phyloP scores from a whole-genome alignment of 345 rosid genomes.

The Moringa oleifera region DNA sequence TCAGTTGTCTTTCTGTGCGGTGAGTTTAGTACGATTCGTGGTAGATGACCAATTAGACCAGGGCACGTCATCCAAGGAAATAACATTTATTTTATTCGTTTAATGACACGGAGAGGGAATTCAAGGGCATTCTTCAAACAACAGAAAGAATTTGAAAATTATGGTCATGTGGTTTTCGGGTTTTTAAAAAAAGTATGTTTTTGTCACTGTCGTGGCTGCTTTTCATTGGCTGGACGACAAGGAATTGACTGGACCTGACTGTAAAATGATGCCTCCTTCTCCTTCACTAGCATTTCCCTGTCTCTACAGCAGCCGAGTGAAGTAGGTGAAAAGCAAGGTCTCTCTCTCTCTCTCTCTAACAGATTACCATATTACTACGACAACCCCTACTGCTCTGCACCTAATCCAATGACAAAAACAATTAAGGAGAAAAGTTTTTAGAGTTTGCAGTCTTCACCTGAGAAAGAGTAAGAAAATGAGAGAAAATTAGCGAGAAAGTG shows the following conservation, averaged over 20 bases:
- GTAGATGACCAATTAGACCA: background rate
- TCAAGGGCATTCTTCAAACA: too few species aligned
- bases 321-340: slow-evolving; percentile 53
- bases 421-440: background rate
- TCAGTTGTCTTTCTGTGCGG: background rate
- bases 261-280: slow-evolving; percentile 16
- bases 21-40: background rate
- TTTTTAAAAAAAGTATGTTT: slow-evolving; percentile 22
- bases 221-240: slow-evolving; percentile 12
- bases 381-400: slow-evolving; percentile 25
- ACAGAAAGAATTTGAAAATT: too few species aligned
- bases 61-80: background rate
- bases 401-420: slow-evolving; percentile 21
- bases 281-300: slow-evolving; percentile 19
- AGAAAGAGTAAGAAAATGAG: slow-evolving; percentile 8
- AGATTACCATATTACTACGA: slow-evolving; percentile 17
- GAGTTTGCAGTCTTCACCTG: background rate
- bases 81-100: background rate
- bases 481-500: slow-evolving; percentile 14
- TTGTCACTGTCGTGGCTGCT: slow-evolving; percentile 21
- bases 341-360: slow-evolving; percentile 9
- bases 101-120: too few species aligned
- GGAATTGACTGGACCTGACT: slow-evolving; percentile 15
- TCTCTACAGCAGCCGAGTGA: slow-evolving; percentile 15
- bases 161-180: too few species aligned